Evolutionary conservation across 2,329 filamentous ascomycete genomes (phyloP).

Genomic region (Beauveria sp.): DNA sequence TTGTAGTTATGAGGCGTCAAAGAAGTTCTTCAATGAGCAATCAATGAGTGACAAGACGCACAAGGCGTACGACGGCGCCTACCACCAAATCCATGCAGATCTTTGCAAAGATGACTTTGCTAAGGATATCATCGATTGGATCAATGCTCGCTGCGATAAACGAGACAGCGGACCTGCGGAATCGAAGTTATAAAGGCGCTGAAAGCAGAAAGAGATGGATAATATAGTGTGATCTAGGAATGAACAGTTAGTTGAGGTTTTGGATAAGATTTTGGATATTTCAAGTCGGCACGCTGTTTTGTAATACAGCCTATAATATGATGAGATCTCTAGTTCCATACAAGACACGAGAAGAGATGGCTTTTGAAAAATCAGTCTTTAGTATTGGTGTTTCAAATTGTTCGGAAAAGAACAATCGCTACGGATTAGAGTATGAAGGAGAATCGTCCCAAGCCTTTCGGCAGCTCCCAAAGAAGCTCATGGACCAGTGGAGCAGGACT

Average conservation of each 20-base stretch:
- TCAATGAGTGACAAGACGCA: constrained; percentile 61
- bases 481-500: neutral
- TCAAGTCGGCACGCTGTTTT: neutral
- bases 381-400: neutral
- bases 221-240: neutral
- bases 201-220: neutral
- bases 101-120: constrained; percentile 44
- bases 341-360: too few species aligned
- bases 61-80: constrained; percentile 68
- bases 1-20: constrained; percentile 57
- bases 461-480: neutral
- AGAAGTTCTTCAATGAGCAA: constrained; percentile 53
- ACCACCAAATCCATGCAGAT: constrained; percentile 66
- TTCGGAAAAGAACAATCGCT: too few species aligned
- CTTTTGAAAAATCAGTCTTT: too few species aligned
- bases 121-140: constrained; percentile 59
- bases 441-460: neutral
- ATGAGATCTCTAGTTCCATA: too few species aligned
- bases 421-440: too few species aligned
- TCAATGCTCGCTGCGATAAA: constrained; percentile 37
- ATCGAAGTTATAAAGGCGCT: constrained; percentile 28
- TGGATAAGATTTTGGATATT: neutral
- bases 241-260: neutral
- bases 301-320: too few species aligned
- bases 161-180: constrained; percentile 18